phyloP scores from a whole-genome alignment of 2,329 filamentous ascomycete genomes.

The Raffaelea albimanens region DNA sequence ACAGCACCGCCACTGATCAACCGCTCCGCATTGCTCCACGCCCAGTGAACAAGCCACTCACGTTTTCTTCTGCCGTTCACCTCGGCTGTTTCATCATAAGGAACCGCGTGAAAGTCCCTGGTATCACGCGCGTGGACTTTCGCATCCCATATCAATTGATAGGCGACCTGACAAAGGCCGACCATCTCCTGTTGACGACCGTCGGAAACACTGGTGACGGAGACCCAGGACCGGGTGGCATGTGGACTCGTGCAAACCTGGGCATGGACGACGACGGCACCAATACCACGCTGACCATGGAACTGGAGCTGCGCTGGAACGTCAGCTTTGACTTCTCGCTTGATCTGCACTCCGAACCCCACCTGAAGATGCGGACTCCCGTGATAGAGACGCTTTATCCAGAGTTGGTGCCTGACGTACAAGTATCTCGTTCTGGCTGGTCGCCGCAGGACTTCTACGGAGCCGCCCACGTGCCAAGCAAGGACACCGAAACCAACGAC shows the following conservation, averaged over 20 bases:
- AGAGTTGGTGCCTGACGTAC: not conserved
- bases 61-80: too few relatives aligned
- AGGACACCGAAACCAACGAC: constrained; percentile 26
- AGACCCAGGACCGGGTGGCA: not conserved
- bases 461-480: constrained; percentile 51
- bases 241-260: constrained; percentile 10
- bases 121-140: too few relatives aligned
- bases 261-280: not conserved
- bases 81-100: too few relatives aligned
- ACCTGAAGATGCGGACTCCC: not conserved
- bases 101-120: too few relatives aligned
- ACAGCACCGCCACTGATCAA: too few relatives aligned
- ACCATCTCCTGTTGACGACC: not conserved
- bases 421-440: too few relatives aligned
- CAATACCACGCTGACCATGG: constrained; percentile 3
- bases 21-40: too few relatives aligned
- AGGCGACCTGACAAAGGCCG: not conserved
- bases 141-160: not conserved
- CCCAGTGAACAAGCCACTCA: too few relatives aligned
- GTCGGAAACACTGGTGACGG: not conserved
- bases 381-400: constrained; percentile 14
- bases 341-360: constrained; percentile 1
- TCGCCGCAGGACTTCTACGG: constrained; percentile 58
- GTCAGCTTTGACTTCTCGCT: constrained; percentile 12
- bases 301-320: constrained; percentile 21